phyloP scores from a whole-genome alignment of 768 basidiomycete species.

The Mycena indigotica region DNA sequence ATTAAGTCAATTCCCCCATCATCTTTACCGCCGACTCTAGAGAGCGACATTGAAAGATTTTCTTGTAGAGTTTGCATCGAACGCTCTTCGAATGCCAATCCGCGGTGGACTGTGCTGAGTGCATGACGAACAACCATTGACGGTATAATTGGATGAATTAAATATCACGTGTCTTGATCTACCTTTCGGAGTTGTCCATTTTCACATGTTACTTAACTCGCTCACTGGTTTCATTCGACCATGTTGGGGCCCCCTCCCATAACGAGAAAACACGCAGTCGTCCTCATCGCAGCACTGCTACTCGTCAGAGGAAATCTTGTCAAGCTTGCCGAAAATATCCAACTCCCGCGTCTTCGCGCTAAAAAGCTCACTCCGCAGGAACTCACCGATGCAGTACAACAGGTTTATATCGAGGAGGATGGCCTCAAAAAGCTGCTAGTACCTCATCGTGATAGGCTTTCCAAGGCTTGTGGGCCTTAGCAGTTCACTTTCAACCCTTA shows the following conservation, averaged over 20 bases:
- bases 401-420: conserved; percentile 64
- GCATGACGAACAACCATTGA: too few relatives aligned
- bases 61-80: conserved; percentile 61
- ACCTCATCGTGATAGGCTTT: conserved; percentile 62
- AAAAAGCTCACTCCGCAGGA: conserved; percentile 41
- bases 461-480: conserved; percentile 49
- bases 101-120: conserved; percentile 64
- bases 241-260: not conserved
- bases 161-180: too few relatives aligned
- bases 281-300: conserved; percentile 50
- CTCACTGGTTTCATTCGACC: too few relatives aligned
- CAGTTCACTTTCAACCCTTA: not conserved
- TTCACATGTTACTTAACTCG: too few relatives aligned
- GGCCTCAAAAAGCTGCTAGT: conserved; percentile 68
- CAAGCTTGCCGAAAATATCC: conserved; percentile 34
- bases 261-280: conserved; percentile 28
- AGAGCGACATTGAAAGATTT: conserved; percentile 77
- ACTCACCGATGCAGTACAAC: conserved; percentile 52
- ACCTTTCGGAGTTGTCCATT: too few relatives aligned
- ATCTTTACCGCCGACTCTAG: conserved; percentile 78
- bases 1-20: conserved; percentile 89
- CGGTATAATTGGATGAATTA: too few relatives aligned
- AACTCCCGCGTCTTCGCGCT: conserved; percentile 30
- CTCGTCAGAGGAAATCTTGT: conserved; percentile 52
- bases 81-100: conserved; percentile 74